phyloP scores from a whole-genome alignment of 176 grass and related monocot species.

The Carex pumila region DNA sequence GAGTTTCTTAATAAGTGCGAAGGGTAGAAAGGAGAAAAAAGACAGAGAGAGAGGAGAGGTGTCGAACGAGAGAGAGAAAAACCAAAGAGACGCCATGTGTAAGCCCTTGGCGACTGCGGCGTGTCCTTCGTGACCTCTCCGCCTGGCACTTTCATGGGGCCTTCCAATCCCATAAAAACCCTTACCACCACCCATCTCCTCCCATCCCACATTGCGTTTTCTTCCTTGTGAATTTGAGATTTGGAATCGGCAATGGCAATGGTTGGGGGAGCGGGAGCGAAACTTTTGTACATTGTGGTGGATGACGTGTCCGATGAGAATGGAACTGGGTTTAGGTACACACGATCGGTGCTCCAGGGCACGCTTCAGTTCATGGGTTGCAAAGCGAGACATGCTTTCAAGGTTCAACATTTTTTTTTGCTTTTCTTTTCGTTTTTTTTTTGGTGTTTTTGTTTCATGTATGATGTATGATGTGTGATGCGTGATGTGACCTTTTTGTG shows the following conservation, averaged over 20 bases:
- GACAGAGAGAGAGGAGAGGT: not conserved
- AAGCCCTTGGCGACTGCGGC: not conserved
- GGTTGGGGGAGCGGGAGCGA: constrained; percentile 28
- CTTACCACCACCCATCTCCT: not conserved
- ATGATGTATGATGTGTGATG: not conserved
- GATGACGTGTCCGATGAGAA: constrained; percentile 25
- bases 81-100: not conserved
- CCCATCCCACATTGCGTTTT: not conserved
- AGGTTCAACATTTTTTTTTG: constrained; percentile 37
- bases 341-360: constrained; percentile 79
- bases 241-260: constrained; percentile 19
- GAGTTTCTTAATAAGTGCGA: not conserved
- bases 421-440: not conserved
- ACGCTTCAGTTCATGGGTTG: constrained; percentile 98
- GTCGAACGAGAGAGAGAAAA: not conserved
- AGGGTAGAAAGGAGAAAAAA: not conserved
- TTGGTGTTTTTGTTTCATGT: not conserved
- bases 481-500: constrained; percentile 14
- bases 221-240: not conserved
- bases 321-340: constrained; percentile 59
- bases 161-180: not conserved
- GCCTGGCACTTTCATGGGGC: not conserved
- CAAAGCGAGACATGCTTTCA: constrained; percentile 95
- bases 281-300: constrained; percentile 86
- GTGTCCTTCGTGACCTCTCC: constrained; percentile 8